A percentile compares a stretch with the other conserved stretches of the same genome.
Evolutionary conservation across 371 early-diverging fungal genomes (phyloP).

Genomic region (Mortierella sp.): DNA sequence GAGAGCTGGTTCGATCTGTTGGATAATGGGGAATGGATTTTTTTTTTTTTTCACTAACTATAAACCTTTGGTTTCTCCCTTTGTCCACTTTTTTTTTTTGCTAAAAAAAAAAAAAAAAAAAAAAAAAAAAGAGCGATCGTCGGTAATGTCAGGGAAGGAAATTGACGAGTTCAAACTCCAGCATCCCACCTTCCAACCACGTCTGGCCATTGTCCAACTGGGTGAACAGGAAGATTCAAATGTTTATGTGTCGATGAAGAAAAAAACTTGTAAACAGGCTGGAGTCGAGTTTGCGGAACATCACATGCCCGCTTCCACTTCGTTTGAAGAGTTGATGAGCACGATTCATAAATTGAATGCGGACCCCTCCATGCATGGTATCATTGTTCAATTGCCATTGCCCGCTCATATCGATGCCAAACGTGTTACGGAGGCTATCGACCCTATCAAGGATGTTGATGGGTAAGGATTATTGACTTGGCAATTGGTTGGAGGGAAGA

Average conservation of each 20-base stretch:
- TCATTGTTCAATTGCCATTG: conserved; percentile 96
- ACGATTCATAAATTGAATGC: conserved; percentile 76
- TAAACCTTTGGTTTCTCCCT: conserved; percentile 4
- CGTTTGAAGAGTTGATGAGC: conserved; percentile 56
- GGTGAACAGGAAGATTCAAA: conserved; percentile 93
- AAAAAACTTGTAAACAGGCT: conserved; percentile 82
- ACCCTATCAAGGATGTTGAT: conserved; percentile 93
- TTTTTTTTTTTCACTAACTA: conserved; percentile 3
- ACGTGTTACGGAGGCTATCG: conserved; percentile 84
- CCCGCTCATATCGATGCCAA: conserved; percentile 83
- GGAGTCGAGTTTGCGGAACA: conserved; percentile 44
- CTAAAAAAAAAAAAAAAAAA: neutral
- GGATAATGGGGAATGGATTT: neutral
- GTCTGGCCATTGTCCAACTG: conserved; percentile 90
- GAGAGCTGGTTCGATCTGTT: too few species aligned
- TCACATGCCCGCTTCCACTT: conserved; percentile 25
- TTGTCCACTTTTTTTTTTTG: neutral
- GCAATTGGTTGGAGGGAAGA: too few species aligned
- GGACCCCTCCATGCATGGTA: conserved; percentile 85
- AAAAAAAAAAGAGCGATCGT: conserved; percentile 66
- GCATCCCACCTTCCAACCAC: conserved; percentile 78
- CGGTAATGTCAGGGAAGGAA: conserved; percentile 63
- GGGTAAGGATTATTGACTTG: conserved; percentile 73
- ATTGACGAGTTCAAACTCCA: conserved; percentile 67
- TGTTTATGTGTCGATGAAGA: conserved; percentile 92